Evolutionary conservation across 192 early-diverging fungal genomes (phyloP).

Genomic region (Coemansia erecta): DNA sequence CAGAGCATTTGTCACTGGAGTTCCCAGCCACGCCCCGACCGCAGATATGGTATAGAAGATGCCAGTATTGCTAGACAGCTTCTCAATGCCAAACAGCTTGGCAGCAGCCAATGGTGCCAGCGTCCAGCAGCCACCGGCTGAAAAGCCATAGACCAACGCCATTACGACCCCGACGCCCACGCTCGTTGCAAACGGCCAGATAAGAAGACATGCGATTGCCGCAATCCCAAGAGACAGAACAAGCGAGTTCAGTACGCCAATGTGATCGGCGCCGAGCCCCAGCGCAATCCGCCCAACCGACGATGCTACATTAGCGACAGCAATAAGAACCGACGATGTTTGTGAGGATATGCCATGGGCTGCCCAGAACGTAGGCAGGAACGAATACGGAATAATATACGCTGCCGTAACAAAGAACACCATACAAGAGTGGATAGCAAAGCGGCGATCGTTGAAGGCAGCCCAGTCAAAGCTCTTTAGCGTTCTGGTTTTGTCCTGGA

Average conservation of each 20-base stretch:
- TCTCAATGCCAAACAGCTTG: constrained; percentile 41
- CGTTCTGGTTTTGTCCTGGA: constrained; percentile 23
- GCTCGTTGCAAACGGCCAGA: constrained; percentile 47
- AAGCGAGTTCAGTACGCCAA: constrained; percentile 47
- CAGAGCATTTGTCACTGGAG: constrained; percentile 33
- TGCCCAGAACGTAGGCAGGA: constrained; percentile 41
- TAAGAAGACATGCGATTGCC: constrained; percentile 17
- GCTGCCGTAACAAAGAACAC: constrained; percentile 48
- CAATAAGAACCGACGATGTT: constrained; percentile 41
- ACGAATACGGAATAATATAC: constrained; percentile 45
- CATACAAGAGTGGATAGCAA: constrained; percentile 35
- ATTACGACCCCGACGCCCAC: constrained; percentile 37
- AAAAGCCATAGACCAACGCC: constrained; percentile 31
- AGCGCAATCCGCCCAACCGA: constrained; percentile 32
- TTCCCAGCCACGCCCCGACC: constrained; percentile 42
- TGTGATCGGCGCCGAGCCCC: constrained; percentile 36
- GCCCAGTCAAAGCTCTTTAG: constrained; percentile 38
- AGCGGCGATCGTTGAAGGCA: constrained; percentile 29
- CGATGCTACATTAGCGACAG: constrained; percentile 45
- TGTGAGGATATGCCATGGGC: constrained; percentile 28
- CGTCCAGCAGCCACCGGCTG: constrained; percentile 47
- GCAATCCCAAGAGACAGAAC: constrained; percentile 19
- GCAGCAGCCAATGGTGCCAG: constrained; percentile 39
- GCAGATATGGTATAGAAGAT: constrained; percentile 42
- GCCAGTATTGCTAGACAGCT: constrained; percentile 39